A percentile compares a stretch with the other conserved stretches of the same genome.
Conservation (phyloP, 2,329 filamentous ascomycete species). For the Fusarium sp. region DNA sequence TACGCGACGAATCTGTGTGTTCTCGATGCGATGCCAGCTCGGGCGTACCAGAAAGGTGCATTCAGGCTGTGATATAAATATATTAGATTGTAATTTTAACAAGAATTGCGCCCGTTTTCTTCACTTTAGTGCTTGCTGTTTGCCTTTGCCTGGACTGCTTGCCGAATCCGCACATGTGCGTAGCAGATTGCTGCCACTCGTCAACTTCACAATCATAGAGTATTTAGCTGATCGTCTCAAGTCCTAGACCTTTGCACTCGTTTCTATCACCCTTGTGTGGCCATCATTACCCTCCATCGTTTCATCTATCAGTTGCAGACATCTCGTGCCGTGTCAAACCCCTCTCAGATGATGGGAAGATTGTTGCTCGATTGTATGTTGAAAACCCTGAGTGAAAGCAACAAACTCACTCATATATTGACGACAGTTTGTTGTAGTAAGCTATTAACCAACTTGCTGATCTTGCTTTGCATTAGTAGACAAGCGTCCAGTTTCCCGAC, state of each 20-base stretch:
- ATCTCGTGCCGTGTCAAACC: neutral
- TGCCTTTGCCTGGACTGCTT: neutral
- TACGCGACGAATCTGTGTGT: neutral
- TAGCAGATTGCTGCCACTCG: neutral
- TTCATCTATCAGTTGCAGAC: neutral
- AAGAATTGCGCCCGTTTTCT: neutral
- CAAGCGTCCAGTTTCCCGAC: neutral
- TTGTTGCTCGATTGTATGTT: neutral
- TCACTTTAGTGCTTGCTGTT: neutral
- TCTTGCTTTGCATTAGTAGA: accelerated
- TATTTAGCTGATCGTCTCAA: neutral
- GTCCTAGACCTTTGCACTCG: accelerated
- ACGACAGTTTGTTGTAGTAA: neutral
- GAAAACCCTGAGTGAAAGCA: neutral
- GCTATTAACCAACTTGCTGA: neutral
- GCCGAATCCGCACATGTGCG: neutral
- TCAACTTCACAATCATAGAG: neutral
- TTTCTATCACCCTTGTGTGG: neutral
- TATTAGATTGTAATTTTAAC: neutral
- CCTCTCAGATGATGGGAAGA: neutral
- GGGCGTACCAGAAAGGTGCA: neutral
- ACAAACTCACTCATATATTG: neutral
- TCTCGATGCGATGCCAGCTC: neutral
- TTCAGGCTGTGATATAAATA: neutral
- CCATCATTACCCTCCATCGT: neutral